A percentile compares a stretch with the other conserved stretches of the same genome.
Evolutionary conservation across 129 eudicot species (phyloP).

Genomic region (Ambrosia artemisiifolia): DNA sequence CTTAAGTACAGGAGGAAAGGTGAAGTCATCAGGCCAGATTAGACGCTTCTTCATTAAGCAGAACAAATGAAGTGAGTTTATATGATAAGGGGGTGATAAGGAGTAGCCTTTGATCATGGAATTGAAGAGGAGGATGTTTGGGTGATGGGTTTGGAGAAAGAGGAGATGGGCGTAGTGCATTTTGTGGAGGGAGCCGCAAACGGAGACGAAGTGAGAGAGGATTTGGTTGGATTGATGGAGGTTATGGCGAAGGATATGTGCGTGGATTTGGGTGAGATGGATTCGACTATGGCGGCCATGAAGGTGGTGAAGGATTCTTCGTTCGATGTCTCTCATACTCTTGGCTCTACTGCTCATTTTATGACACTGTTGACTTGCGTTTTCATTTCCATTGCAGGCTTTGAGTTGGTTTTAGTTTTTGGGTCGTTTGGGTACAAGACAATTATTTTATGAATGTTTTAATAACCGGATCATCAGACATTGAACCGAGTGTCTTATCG

Average conservation of each 20-base stretch:
- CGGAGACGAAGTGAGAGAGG: constrained; percentile 75
- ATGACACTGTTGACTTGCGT: neutral
- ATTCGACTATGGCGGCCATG: constrained; percentile 59
- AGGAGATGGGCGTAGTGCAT: constrained; percentile 53
- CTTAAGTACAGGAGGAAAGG: constrained; percentile 67
- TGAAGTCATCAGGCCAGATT: constrained; percentile 76
- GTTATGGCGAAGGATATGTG: constrained; percentile 69
- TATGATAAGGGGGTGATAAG: constrained; percentile 39
- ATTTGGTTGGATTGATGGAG: constrained; percentile 83
- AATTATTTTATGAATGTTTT: too few species aligned
- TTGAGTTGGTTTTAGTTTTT: too few species aligned
- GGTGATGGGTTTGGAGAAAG: constrained; percentile 53
- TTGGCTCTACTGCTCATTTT: constrained; percentile 32
- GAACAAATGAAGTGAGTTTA: constrained; percentile 42
- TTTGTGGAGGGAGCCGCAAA: constrained; percentile 48
- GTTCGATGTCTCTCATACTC: constrained; percentile 44
- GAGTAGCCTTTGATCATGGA: constrained; percentile 84
- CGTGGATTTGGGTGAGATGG: constrained; percentile 72
- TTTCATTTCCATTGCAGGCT: too few species aligned
- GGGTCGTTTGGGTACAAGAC: too few species aligned
- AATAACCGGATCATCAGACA: too few species aligned
- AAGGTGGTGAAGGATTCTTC: constrained; percentile 72
- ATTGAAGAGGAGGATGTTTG: constrained; percentile 73
- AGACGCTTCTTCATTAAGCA: constrained; percentile 51
- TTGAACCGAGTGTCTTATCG: too few species aligned